These are phyloP conservation scores for Luvunga scandens DNA, from an alignment of 345 rosid species.

Conservation along the genomic window DNA sequence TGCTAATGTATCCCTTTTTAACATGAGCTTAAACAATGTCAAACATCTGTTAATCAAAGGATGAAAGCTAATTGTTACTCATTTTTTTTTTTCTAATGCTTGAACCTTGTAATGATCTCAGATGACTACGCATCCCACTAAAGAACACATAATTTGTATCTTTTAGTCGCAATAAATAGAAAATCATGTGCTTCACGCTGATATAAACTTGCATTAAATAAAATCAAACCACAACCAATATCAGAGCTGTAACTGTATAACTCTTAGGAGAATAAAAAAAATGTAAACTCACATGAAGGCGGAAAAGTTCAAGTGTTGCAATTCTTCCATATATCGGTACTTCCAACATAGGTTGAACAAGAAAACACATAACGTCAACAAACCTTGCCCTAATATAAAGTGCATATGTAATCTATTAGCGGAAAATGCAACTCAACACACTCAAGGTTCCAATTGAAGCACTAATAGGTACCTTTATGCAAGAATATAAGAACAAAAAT, in stretches of 20 bases:
- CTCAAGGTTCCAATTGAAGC: background rate
- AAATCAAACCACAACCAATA: background rate
- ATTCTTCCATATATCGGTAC: slow-evolving; percentile 93
- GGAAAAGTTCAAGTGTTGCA: slow-evolving; percentile 81
- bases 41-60: background rate
- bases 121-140: slow-evolving; percentile 81
- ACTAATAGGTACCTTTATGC: background rate
- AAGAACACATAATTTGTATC: slow-evolving; percentile 86
- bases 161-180: slow-evolving; percentile 83
- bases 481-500: background rate
- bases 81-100: background rate
- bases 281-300: slow-evolving; percentile 72
- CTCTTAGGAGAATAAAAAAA: background rate
- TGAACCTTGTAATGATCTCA: slow-evolving; percentile 81
- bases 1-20: too few relatives aligned
- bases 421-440: too few relatives aligned
- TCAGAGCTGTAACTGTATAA: background rate
- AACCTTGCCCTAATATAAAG: too few relatives aligned
- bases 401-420: too few relatives aligned
- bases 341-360: slow-evolving; percentile 74
- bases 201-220: slow-evolving; percentile 10
- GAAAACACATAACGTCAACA: background rate
- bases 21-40: too few relatives aligned
- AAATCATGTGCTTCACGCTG: slow-evolving; percentile 90
- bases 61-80: background rate